These are phyloP conservation scores for Ascochyta koolunga DNA, from an alignment of 2,329 filamentous ascomycete species.

Conservation along the genomic window DNA sequence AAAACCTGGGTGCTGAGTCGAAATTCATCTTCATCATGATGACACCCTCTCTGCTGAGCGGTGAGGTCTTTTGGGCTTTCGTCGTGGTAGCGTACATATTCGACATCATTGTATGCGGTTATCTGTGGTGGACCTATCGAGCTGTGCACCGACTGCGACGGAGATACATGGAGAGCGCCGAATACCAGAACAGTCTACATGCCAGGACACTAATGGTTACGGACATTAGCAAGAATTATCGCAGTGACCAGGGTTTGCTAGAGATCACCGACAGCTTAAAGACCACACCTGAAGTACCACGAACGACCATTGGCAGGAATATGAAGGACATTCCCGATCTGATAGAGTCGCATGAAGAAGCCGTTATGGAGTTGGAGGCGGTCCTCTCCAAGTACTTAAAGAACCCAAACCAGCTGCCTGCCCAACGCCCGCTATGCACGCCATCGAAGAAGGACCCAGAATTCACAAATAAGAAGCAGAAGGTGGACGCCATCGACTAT, in stretches of 20 bases:
- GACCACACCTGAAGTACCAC: constrained; percentile 77
- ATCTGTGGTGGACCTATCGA: constrained; percentile 90
- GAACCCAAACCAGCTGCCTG: constrained; percentile 79
- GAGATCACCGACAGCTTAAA: constrained; percentile 81
- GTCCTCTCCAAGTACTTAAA: constrained; percentile 89
- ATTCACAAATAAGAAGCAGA: constrained; percentile 70
- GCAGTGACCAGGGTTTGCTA: constrained; percentile 85
- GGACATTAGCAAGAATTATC: constrained; percentile 77
- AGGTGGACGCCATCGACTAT: constrained; percentile 94
- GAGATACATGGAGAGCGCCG: constrained; percentile 80
- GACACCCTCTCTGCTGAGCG: constrained; percentile 56
- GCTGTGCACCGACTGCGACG: constrained; percentile 74
- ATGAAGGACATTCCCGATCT: constrained; percentile 87
- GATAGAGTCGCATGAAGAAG: constrained; percentile 80
- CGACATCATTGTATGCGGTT: constrained; percentile 76
- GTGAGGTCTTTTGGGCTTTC: constrained; percentile 62
- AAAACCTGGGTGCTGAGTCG: constrained; percentile 10
- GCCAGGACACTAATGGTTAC: constrained; percentile 73
- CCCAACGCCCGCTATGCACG: constrained; percentile 76
- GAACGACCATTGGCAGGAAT: constrained; percentile 85
- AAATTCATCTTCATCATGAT: constrained; percentile 35
- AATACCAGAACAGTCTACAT: constrained; percentile 88
- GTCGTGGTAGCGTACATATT: constrained; percentile 67
- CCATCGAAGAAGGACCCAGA: constrained; percentile 75
- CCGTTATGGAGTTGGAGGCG: constrained; percentile 81